phyloP scores from a whole-genome alignment of 2,329 filamentous ascomycete genomes.

The Pezicula carpinea region DNA sequence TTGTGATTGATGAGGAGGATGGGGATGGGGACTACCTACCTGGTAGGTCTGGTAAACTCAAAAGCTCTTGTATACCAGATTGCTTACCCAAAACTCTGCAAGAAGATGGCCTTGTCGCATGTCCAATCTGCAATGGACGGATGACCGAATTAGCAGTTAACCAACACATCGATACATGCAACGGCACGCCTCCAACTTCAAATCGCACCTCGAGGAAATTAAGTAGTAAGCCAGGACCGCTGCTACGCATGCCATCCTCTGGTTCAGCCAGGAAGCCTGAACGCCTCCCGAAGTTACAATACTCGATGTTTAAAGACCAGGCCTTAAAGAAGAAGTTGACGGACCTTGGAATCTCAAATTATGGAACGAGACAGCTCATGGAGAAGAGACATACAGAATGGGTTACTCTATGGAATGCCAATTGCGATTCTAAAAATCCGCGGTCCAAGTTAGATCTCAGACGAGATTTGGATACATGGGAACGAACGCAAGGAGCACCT shows the following conservation, averaged over 20 bases:
- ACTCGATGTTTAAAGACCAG: slow-evolving; percentile 77
- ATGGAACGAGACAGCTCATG: slow-evolving; percentile 64
- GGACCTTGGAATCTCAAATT: slow-evolving; percentile 72
- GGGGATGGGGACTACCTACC: slow-evolving; percentile 24
- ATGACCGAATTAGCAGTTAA: slow-evolving; percentile 81
- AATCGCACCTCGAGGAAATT: background rate
- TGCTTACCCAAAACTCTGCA: background rate
- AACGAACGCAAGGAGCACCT: slow-evolving; percentile 69
- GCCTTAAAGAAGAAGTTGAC: slow-evolving; percentile 74
- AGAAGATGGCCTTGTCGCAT: slow-evolving; percentile 63
- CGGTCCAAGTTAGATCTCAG: slow-evolving; percentile 68
- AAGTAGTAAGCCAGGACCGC: slow-evolving; percentile 7
- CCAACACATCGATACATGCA: slow-evolving; percentile 71
- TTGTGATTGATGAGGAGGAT: slow-evolving; percentile 22
- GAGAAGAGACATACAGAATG: slow-evolving; percentile 85
- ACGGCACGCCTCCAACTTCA: slow-evolving; percentile 10
- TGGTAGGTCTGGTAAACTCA: slow-evolving; percentile 14
- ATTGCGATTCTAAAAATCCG: slow-evolving; percentile 78
- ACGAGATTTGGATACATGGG: slow-evolving; percentile 80
- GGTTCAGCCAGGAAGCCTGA: slow-evolving; percentile 19
- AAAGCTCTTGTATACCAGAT: slow-evolving; percentile 3
- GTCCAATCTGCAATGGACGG: slow-evolving; percentile 72
- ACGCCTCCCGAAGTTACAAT: slow-evolving; percentile 71
- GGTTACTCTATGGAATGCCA: slow-evolving; percentile 95
- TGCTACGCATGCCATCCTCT: slow-evolving; percentile 12